These are phyloP conservation scores for Middelhovenomyces tepae DNA, from an alignment of 805 yeast species.

Conservation along the genomic window DNA sequence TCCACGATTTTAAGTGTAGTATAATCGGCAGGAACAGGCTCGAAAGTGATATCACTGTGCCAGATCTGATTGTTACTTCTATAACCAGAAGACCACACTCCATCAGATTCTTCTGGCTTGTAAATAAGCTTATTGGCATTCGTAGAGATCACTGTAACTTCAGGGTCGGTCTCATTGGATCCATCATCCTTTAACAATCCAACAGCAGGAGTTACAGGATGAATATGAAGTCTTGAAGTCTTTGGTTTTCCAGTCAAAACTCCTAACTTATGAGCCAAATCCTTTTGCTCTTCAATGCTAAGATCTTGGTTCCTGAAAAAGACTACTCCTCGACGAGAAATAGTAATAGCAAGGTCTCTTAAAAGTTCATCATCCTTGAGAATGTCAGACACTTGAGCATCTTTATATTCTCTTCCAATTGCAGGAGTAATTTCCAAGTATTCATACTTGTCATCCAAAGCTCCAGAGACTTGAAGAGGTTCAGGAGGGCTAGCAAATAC, in stretches of 20 bases:
- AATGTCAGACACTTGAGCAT: slow-evolving; percentile 17
- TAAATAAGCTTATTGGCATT: slow-evolving; percentile 15
- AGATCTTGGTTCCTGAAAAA: slow-evolving; percentile 41
- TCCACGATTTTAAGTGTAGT: slow-evolving; percentile 47
- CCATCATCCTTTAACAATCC: slow-evolving; percentile 15
- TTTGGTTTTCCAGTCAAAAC: slow-evolving; percentile 21
- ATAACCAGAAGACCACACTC: too few species aligned
- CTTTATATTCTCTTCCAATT: slow-evolving; percentile 17
- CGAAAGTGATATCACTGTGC: slow-evolving; percentile 52
- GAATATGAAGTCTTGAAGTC: slow-evolving; percentile 23
- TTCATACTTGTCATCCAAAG: slow-evolving; percentile 20
- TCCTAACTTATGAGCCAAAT: slow-evolving; percentile 21
- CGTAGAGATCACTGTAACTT: slow-evolving; percentile 21
- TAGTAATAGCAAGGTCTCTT: slow-evolving; percentile 38
- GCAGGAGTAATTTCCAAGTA: slow-evolving; percentile 16
- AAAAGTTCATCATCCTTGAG: slow-evolving; percentile 20
- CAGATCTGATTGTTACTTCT: too few species aligned
- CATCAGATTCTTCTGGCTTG: too few species aligned
- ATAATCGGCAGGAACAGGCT: slow-evolving; percentile 47
- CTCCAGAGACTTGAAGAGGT: slow-evolving; percentile 20
- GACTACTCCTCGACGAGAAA: slow-evolving; percentile 43
- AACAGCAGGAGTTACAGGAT: slow-evolving; percentile 22
- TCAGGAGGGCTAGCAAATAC: slow-evolving; percentile 8
- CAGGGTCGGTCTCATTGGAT: slow-evolving; percentile 25
- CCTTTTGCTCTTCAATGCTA: slow-evolving; percentile 22